Base-by-base conservation (phyloP, 768 basidiomycete genomes). In the Tephrocybe rancida region DNA sequence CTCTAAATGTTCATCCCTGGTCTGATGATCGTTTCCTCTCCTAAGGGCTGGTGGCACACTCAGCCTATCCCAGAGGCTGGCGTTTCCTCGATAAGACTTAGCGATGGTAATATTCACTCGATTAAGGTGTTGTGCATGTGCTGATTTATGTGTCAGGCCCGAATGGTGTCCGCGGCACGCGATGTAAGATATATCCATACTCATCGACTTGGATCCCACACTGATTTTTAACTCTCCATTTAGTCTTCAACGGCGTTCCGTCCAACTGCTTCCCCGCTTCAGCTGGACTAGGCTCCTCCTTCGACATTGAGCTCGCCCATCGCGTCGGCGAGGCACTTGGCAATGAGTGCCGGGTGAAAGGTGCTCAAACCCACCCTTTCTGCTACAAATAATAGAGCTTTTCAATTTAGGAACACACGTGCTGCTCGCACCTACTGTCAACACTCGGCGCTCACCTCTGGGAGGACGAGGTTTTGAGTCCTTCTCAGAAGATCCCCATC, bases 401-500 rank as follows among this genome's bases (percentile, higher is more conserved):
- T 1, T n/a, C 16, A 35, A 13, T 63, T 4, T 25, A 77, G 77
- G 75, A 32, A 63, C 62, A 13, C 76, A 79, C 61, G 72, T 83
- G 29, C 68, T 84, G 0, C 74, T 86, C n/a, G 85, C 76, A 1
- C 86, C 85, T 2, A 87, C 85, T 1, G 78, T 84, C 57, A 87
- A 87, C 60, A 86, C 79, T 21, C 84, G 83, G 55, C 74, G 85
- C n/a, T 81, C 78, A 5, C 81, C 80, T 22, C 67, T 82, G 5
- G 80, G 81, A 27, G 81, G 82, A 5, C 74, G 80, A 43, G 71
- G 76, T 22, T 88, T 87, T 59, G 86, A 87, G 59, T 82, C 80
- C 11, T 85, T 84, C 63, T 79, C 83, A 3, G 84, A 86, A 65
- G 85, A 86, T 63, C 84, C 85, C 14, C 71, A 75, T 50, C 61